These are phyloP conservation scores for Globisporangium nunn DNA, from an alignment of 352 stramenopile genomes.

Conservation along the genomic window DNA sequence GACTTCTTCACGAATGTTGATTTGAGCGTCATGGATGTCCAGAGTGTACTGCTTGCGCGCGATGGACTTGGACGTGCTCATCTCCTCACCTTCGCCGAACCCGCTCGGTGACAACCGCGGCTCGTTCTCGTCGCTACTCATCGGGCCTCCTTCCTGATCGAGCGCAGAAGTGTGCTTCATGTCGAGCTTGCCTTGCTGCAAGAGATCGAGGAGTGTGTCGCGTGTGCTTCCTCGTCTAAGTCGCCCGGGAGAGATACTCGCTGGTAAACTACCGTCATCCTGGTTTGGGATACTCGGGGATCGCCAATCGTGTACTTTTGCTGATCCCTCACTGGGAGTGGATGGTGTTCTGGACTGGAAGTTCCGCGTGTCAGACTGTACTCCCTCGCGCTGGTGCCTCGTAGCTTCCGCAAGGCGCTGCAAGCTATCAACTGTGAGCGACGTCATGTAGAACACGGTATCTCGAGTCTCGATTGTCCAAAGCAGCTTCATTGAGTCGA, in stretches of 20 bases:
- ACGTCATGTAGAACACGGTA: slow-evolving; percentile 61
- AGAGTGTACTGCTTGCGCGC: slow-evolving; percentile 67
- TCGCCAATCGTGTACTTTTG: not conserved
- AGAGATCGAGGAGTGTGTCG: slow-evolving; percentile 57
- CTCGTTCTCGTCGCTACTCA: slow-evolving; percentile 6
- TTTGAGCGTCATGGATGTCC: slow-evolving; percentile 70
- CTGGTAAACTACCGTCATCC: not conserved
- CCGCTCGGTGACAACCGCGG: slow-evolving; percentile 5
- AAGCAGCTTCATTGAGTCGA: slow-evolving; percentile 74
- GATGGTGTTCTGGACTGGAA: not conserved
- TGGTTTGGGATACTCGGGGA: not conserved
- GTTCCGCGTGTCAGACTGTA: not conserved
- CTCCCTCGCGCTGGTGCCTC: slow-evolving; percentile 10
- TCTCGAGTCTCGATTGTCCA: slow-evolving; percentile 78
- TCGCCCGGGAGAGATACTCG: not conserved
- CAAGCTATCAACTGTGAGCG: slow-evolving; percentile 43
- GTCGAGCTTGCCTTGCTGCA: slow-evolving; percentile 73
- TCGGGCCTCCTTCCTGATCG: slow-evolving; percentile 14
- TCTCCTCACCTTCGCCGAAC: slow-evolving; percentile 8
- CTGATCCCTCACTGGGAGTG: not conserved
- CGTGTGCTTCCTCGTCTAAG: slow-evolving; percentile 36
- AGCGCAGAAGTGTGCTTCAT: slow-evolving; percentile 15
- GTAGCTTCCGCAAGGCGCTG: slow-evolving; percentile 34
- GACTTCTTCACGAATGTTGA: slow-evolving; percentile 67
- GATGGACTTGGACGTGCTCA: slow-evolving; percentile 25